phyloP scores from a whole-genome alignment of 352 stramenopile species.

The Phytophthora citrophthora region DNA sequence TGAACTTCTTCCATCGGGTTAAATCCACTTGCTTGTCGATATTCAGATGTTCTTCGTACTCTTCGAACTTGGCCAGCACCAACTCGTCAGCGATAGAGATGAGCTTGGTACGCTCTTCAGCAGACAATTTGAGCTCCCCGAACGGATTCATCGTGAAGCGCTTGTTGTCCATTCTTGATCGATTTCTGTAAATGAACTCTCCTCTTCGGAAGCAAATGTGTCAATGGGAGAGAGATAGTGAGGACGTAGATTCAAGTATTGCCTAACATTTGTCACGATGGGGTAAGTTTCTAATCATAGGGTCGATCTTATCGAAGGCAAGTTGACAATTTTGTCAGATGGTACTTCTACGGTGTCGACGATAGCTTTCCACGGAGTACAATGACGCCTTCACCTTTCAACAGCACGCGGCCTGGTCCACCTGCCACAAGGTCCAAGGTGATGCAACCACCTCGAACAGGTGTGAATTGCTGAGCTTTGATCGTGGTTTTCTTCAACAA shows the following conservation, averaged over 20 bases:
- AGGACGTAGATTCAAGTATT: not conserved
- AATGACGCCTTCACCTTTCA: conserved; percentile 50
- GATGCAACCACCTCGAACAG: conserved; percentile 50
- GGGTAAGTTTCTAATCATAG: not conserved
- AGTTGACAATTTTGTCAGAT: no score
- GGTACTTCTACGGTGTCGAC: conserved; percentile 6
- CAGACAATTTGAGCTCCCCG: not conserved
- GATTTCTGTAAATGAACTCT: not conserved
- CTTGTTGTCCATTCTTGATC: conserved; percentile 7
- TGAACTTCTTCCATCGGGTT: conserved; percentile 15
- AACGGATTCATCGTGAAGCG: conserved; percentile 15
- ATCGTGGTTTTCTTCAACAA: conserved; percentile 51
- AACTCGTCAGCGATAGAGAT: conserved; percentile 9
- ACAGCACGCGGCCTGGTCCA: conserved; percentile 40
- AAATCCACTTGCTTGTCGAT: conserved; percentile 11
- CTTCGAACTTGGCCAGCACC: conserved; percentile 15
- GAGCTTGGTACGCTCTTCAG: conserved; percentile 7
- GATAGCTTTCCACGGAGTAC: conserved; percentile 26
- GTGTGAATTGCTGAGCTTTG: conserved; percentile 52
- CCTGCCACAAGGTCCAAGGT: conserved; percentile 42
- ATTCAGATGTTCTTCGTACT: conserved; percentile 19
- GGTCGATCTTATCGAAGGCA: not conserved
- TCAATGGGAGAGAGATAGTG: not conserved
- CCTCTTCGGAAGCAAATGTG: not conserved
- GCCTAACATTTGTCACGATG: not conserved